These are phyloP conservation scores for Globisporangium sylvaticum DNA, from an alignment of 352 stramenopile genomes.

Conservation along the genomic window DNA sequence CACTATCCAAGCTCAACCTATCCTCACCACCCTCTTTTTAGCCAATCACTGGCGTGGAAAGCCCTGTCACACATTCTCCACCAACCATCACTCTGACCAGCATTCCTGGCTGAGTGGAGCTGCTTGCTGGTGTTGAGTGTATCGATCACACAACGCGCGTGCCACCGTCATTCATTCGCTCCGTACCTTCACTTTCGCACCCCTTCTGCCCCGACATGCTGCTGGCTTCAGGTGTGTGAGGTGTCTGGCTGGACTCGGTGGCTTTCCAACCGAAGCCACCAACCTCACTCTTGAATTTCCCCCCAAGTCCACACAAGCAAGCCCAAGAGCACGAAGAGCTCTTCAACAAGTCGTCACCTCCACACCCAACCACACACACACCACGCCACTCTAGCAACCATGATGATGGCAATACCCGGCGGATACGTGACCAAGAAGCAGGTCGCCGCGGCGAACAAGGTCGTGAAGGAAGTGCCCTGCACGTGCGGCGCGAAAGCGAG, in stretches of 20 bases:
- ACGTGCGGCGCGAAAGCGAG: slow-evolving; percentile 13
- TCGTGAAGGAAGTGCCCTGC: slow-evolving; percentile 7
- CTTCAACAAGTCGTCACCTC: not conserved
- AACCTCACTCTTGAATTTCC: not conserved
- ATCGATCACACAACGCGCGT: not conserved
- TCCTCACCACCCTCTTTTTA: not conserved
- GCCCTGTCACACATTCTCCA: not conserved
- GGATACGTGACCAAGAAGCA: slow-evolving; percentile 5
- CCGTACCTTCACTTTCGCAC: slow-evolving; percentile 2
- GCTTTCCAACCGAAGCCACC: not conserved
- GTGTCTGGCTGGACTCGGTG: not conserved
- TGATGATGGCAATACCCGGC: slow-evolving; percentile 11
- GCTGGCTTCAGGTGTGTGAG: not conserved
- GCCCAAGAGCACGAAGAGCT: not conserved
- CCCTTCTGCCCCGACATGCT: not conserved
- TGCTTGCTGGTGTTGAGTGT: not conserved
- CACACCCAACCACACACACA: not conserved
- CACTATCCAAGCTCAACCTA: no score
- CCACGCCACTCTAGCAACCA: not conserved
- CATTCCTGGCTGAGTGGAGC: not conserved
- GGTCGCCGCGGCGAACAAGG: not conserved
- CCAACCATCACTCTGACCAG: not conserved
- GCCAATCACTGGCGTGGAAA: not conserved
- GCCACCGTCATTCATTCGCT: not conserved
- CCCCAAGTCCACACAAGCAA: not conserved